These are phyloP conservation scores for Paraphoma sp. DNA, from an alignment of 2,329 filamentous ascomycete genomes.

Conservation along the genomic window DNA sequence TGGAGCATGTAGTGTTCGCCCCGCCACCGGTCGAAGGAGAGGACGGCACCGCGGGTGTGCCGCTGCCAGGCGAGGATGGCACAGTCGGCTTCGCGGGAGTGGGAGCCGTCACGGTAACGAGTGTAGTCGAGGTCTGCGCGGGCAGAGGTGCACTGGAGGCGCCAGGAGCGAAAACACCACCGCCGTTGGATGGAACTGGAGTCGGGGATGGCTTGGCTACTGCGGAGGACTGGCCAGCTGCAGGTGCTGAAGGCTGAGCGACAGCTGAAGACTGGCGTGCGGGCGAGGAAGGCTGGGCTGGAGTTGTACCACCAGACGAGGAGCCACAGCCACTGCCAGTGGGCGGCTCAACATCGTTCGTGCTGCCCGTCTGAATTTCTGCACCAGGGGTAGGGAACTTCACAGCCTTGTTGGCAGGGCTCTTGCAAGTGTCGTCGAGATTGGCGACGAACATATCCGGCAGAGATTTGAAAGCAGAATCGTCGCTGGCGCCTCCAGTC, in stretches of 20 bases:
- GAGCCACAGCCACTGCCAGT: slow-evolving; percentile 30
- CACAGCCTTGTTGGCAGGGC: slow-evolving; percentile 60
- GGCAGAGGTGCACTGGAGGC: slow-evolving; percentile 26
- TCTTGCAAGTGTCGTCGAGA: slow-evolving; percentile 63
- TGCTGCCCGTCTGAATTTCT: slow-evolving; percentile 55
- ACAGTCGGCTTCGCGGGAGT: slow-evolving; percentile 18
- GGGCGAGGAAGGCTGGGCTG: no score
- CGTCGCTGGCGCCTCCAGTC: slow-evolving; percentile 58
- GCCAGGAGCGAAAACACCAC: slow-evolving; percentile 42
- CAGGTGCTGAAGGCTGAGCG: slow-evolving; percentile 6
- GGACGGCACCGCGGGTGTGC: slow-evolving; percentile 9
- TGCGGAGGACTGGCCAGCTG: slow-evolving; percentile 3
- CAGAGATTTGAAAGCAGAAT: slow-evolving; percentile 65
- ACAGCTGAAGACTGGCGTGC: slow-evolving; percentile 2
- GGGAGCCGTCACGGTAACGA: slow-evolving; percentile 35
- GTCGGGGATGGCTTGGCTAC: slow-evolving; percentile 6
- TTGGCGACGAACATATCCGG: slow-evolving; percentile 80
- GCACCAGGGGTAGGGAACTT: slow-evolving; percentile 71
- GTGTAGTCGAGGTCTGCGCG: slow-evolving; percentile 33
- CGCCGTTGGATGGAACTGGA: slow-evolving; percentile 25
- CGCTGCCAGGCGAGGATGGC: slow-evolving; percentile 12
- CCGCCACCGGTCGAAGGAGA: slow-evolving; percentile 21
- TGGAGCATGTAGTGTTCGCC: slow-evolving; percentile 28
- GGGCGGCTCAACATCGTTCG: slow-evolving; percentile 23
- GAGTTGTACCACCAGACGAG: no score